Evolutionary conservation across 169 alveolate species (phyloP), one percentile per base, ranked within the genome.

Genomic region (Plasmodium chabaudi): DNA sequence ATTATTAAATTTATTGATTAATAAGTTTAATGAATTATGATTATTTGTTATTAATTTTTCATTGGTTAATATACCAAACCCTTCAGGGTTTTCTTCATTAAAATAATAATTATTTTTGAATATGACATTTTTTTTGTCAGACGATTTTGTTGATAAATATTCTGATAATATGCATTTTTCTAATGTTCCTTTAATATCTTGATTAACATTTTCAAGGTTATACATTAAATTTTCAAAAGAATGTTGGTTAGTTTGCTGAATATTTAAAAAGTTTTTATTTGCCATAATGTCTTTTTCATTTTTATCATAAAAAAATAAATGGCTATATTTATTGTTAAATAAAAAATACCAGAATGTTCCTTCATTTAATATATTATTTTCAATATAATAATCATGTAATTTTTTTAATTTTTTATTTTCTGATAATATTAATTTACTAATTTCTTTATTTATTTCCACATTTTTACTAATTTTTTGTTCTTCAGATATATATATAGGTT

Each of bases 281-380:
- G 65, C 55, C 69, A 64, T 63, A 27, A 53, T 47, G n/a, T 77
- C 88, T 68, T 77, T 77, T 64, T 77, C 88, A 46, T 77, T 77
- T 77, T 77, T 63, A 12, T 77, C 88, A 68, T 63, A 77, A 77
- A 77, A 77, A 55, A 77, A 77, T 49, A 77, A 77, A 44, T 77
- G 88, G 57, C 88, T 77, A 47, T 77, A 77, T 77, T 63, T 77
- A 56, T 77, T 77, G 25, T 77, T 77, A 77, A 77, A 77, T 49
- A 77, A 57, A 44, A 77, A 77, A 69, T 51, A 77, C 88, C 88
- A 77, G 27, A 77, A 77, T 64, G 63, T 77, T 57, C 75, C 65
- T 25, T 77, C 88, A 51, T 47, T 77, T 7, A 77, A 57, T 27
- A 77, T 77, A 21, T 77, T 77, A 51, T 77, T 77, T 65, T 65